A percentile compares a stretch with the other conserved stretches of the same genome.
Evolutionary conservation across 345 rosid genomes (phyloP).

Genomic region (Eucalyptus sp.): DNA sequence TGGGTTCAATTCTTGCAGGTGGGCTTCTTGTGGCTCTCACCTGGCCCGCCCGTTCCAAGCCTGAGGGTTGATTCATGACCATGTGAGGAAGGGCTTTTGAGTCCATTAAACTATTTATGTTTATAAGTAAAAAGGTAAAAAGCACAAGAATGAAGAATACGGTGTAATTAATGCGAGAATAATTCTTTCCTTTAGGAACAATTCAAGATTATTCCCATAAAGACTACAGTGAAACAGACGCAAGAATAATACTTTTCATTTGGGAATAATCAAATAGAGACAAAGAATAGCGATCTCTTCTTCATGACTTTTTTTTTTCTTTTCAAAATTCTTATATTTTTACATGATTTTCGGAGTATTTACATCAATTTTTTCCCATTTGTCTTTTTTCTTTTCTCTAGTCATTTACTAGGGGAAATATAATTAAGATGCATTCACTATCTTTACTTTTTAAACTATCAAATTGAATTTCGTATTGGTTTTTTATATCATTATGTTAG

Average conservation of each 20-base stretch:
- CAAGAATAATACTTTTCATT: too few species aligned
- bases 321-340: too few species aligned
- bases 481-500: too few species aligned
- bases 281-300: not conserved
- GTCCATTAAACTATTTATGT: not conserved
- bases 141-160: not conserved
- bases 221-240: too few species aligned
- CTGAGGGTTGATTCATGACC: not conserved
- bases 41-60: conserved; percentile 23
- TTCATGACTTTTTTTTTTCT: not conserved
- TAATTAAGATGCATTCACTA: not conserved
- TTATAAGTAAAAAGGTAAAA: not conserved
- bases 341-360: not conserved
- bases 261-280: too few species aligned
- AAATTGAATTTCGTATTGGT: too few species aligned
- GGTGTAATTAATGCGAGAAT: not conserved
- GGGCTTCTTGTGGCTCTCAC: not conserved
- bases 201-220: too few species aligned
- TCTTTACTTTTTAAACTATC: too few species aligned
- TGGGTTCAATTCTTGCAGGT: not conserved
- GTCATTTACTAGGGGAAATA: not conserved
- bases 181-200: too few species aligned
- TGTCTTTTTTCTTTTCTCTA: not conserved
- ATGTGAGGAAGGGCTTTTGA: not conserved
- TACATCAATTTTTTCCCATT: not conserved